Evolutionary conservation across 768 basidiomycete genomes (phyloP).

Genomic region (Mycena filopes): DNA sequence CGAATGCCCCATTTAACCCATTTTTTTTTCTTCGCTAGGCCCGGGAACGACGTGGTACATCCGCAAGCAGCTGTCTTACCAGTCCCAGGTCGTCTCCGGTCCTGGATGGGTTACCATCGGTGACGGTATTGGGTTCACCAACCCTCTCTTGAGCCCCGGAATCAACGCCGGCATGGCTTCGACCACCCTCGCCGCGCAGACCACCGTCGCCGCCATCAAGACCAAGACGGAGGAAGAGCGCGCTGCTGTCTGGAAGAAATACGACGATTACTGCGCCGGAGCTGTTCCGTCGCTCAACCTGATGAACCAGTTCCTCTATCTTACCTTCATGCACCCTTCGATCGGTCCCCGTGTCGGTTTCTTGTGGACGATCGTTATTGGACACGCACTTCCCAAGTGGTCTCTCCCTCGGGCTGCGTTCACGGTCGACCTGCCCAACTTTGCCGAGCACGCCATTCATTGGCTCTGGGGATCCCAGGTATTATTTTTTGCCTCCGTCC

Average conservation of each 20-base stretch:
- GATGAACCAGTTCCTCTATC: conserved; percentile 30
- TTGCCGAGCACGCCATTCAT: conserved; percentile 23
- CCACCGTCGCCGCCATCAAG: conserved; percentile 16
- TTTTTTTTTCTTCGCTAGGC: conserved; percentile 2
- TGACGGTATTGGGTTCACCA: conserved; percentile 26
- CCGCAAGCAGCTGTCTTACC: conserved; percentile 29
- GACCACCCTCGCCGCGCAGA: conserved; percentile 19
- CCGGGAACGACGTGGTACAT: conserved; percentile 31
- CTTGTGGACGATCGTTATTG: conserved; percentile 28
- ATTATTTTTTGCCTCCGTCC: background rate
- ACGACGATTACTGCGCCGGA: conserved; percentile 15
- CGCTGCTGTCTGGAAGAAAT: conserved; percentile 4
- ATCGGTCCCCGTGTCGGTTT: conserved; percentile 29
- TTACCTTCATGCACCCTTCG: conserved; percentile 31
- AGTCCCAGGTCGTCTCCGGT: conserved; percentile 23
- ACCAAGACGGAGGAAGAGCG: conserved; percentile 16
- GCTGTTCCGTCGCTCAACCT: conserved; percentile 8
- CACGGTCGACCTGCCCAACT: conserved; percentile 22
- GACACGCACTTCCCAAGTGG: conserved; percentile 26
- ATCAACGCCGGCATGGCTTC: conserved; percentile 31
- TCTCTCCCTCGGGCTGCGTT: conserved; percentile 25
- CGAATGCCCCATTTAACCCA: background rate
- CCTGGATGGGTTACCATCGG: conserved; percentile 29
- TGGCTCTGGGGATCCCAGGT: conserved; percentile 33
- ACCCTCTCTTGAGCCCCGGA: conserved; percentile 30